Base-by-base conservation (phyloP, 2,329 filamentous ascomycete species). In the Clonostachys chloroleuca region DNA sequence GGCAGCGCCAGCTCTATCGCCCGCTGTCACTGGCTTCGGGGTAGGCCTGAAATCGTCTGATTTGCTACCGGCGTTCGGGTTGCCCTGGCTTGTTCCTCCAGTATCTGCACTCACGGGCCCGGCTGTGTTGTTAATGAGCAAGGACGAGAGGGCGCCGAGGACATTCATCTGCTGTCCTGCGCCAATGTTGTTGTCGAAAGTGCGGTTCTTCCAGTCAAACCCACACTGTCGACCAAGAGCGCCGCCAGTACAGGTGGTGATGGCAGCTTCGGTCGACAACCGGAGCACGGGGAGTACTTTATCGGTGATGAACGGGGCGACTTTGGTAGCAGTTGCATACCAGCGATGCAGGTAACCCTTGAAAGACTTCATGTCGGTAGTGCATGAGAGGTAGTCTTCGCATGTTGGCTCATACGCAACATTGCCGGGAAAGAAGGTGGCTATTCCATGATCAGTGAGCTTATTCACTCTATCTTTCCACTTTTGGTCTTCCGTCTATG, bases 361-460 rank as follows among this genome's bases (percentile, higher is more conserved):
- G 77, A 86, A 91, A 2, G 81, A 80, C 50, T 80, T 65, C 73
- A 90, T 87, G 56, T 92, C 89, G 43, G 78, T 73, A 49, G 84
- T 84, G 70, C 89, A 92, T 17, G 68, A 77, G 34, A 56, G 57
- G 6, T 68, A 65, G 40, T 57, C 55, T 53, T 86, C 82, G 63
- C 85, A 89, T 6, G 80, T 73, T 16, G 75, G 64, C 59, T 88
- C 84, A 41, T 70, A 74, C 57, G 85, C 78, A 53, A 84, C 72
- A 43, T 74, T 71, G 34, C 74, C 64, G 36, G 70, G 68, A 65
- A 83, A 83, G 58, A 83, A 83, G 10, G 63, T 62, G n/a, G 60
- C 51, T 17, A 69, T 52, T 0, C 73, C 65, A 41, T 60, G 54
- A 12, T 67, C 55, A 30, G 68, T 51, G 7, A 72, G 58, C 43